phyloP scores from a whole-genome alignment of 2,329 filamentous ascomycete genomes.

The Aspergillus calidoustus region DNA sequence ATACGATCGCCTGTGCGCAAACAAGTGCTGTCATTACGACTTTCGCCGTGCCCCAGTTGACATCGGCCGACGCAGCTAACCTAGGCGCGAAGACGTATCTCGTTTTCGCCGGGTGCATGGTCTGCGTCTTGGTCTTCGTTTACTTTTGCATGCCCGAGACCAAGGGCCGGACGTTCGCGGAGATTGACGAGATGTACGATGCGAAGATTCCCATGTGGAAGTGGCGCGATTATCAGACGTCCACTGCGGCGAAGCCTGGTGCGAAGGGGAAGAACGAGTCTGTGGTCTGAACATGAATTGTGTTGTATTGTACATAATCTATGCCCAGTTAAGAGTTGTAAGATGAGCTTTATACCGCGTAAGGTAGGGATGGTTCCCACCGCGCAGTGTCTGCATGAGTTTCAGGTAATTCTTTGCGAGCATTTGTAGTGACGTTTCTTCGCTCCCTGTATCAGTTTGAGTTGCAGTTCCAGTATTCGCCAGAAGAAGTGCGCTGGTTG shows the following conservation, averaged over 20 bases:
- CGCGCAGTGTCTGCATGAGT: conserved; percentile 39
- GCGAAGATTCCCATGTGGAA: conserved; percentile 37
- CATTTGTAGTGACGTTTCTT: conserved; percentile 22
- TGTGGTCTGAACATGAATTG: neutral
- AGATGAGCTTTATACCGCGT: conserved; percentile 38
- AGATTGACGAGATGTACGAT: conserved; percentile 43
- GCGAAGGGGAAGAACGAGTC: neutral
- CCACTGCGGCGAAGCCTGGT: neutral
- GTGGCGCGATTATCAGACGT: conserved; percentile 37
- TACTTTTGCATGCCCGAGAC: conserved; percentile 39
- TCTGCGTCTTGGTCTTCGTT: conserved; percentile 32
- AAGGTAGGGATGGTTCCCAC: conserved; percentile 42
- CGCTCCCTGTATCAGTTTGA: conserved; percentile 9
- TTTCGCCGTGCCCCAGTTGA: conserved; percentile 42
- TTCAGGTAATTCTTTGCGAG: conserved; percentile 38
- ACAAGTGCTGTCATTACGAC: conserved; percentile 47
- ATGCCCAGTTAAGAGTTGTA: conserved; percentile 23
- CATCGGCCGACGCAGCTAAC: conserved; percentile 37
- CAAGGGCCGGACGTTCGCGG: conserved; percentile 35
- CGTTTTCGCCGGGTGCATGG: conserved; percentile 40
- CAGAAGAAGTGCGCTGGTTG: conserved; percentile 36
- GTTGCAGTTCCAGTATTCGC: conserved; percentile 31
- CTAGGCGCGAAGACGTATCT: conserved; percentile 41
- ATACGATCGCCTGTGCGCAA: conserved; percentile 41
- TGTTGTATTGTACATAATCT: neutral